Evolutionary conservation across 2,329 filamentous ascomycete genomes (phyloP), one percentile per base, ranked within the genome.

Genomic region (Ceratocystis ficicola): DNA sequence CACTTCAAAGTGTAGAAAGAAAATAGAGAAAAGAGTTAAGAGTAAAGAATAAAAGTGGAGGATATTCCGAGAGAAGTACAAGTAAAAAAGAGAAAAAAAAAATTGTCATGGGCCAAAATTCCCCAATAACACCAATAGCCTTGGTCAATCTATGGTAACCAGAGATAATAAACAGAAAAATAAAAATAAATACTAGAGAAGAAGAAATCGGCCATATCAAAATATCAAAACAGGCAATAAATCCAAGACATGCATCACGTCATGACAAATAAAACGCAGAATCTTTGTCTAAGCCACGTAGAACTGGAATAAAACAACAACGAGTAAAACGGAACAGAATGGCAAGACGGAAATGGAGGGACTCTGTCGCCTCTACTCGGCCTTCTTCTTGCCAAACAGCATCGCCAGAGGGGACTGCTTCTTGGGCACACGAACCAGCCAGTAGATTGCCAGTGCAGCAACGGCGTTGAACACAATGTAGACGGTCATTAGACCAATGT

Each of bases 401-500:
- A 60, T 68, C 5, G 62, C 64, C 22, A 70, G 67, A 10, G 67
- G 65, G 1, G 59, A 44, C 10, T 72, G 69, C 69, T 73, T 73
- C 71, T 80, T 80, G 3, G 78, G 78, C 66, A 81, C 76, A 44
- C 79, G 75, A 1, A 75, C 77, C 65, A 82, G 72, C 79, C 79
- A 86, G 71, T 86, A 86, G 44, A 86, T 71, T 2, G 76, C 72
- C 52, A 86, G 72, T 0, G 83, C 81, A 0, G 77, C 81, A 36
- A 73, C 73, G n/a, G 84, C 73, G 71, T 86, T 86, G 72, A 86
- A 83, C 12, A 77, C 72, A 65, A 85, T 78, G 68, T 82, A 87
- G 0, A 77, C 79, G 76, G 81, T 85, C 63, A 85, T 74, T 30
- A 88, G 74, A 1, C 84, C 86, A 71, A 86, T 86, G 72, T 90